Evolutionary conservation across 805 yeast species (phyloP), one percentile per base, ranked within the genome.

Genomic region (Scheffersomyces ergatensis): DNA sequence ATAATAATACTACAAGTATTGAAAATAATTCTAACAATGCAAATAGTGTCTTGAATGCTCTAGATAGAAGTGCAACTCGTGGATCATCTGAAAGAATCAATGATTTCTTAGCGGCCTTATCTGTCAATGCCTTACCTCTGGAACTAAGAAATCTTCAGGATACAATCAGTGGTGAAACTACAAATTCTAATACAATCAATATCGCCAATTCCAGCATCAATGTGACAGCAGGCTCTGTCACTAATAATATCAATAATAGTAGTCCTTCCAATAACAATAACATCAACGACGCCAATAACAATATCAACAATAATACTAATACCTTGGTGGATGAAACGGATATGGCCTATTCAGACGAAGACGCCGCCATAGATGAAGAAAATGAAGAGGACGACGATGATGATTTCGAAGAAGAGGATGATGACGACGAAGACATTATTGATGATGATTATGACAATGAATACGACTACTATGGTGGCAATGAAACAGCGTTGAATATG

Each of bases 181-280:
- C 34, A n/a, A 3, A 37, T 31, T 19, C 17, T 17, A 3, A 29
- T 8, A 12, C 8, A 24, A 24, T 24, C 8, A 12, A 24, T 12
- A 24, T 8, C n/a, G n/a, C n/a, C n/a, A n/a, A n/a, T n/a, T n/a
- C n/a, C n/a, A n/a, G n/a, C n/a, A n/a, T n/a, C n/a, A 24, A 24
- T 24, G 8, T 24, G 12, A 8, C 8, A 24, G 26, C 8, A 24
- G 26, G 26, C 26, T n/a, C n/a, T n/a, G n/a, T n/a, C n/a, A n/a
- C n/a, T n/a, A n/a, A n/a, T n/a, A 12, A 24, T 39, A 43, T 13
- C 43, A 43, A n/a, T 43, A 43, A 17, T 38, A 38, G 16, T 38
- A 38, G 17, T 33, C 38, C 15, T 38, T 38, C 15, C 31, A 33
- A n/a, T n/a, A n/a, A n/a, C n/a, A n/a, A n/a, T n/a, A n/a, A n/a